Evolutionary conservation across 2,329 filamentous ascomycete species (phyloP), one percentile per base, ranked within the genome.

Genomic region (Lasiodiplodia hormozganensis): DNA sequence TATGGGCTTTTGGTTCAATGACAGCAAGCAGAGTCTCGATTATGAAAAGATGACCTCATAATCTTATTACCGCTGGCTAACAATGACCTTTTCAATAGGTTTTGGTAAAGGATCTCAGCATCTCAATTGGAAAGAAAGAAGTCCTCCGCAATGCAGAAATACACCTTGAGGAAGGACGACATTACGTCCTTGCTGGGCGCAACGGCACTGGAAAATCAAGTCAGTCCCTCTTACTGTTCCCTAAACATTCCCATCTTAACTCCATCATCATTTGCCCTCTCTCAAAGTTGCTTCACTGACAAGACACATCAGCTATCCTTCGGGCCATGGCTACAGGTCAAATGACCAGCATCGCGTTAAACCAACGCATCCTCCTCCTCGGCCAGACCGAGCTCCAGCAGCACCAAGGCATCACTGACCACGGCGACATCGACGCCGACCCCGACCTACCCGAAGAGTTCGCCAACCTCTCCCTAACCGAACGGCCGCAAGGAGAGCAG

Each of bases 121-220:
- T 94, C 70, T 86, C 87, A 1, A 86, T 94, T 74, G 70, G 85
- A 74, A 77, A 82, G 73, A 43, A 83, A 76, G 92, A 96, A 76
- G 86, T 96, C 6, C 83, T 96, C 3, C 83, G 83, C 11, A 88
- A 91, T 76, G 91, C 90, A 1, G 89, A 89, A 68, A 80, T 96
- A 43, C 87, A 89, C 28, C 81, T 96, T 3, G 92, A 95, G 71
- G 87, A 89, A 62, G 90, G 91, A 0, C 84, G 89, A 56, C 86
- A 91, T 70, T 96, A 96, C 82, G 92, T 92, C 0, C 82, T 96
- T 1, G 84, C 95, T 23, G 93, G 93, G 0, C 86, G 92, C 7
- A 96, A 96, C 79, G 93, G 93, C 0, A 91, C 89, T 2, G 93
- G 93, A 6, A 96, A 96, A 76, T 94, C 92, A 4, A 95, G 89